These are phyloP conservation scores for Pseudogymnoascus sp. DNA, from an alignment of 2,329 filamentous ascomycete genomes.

Conservation along the genomic window DNA sequence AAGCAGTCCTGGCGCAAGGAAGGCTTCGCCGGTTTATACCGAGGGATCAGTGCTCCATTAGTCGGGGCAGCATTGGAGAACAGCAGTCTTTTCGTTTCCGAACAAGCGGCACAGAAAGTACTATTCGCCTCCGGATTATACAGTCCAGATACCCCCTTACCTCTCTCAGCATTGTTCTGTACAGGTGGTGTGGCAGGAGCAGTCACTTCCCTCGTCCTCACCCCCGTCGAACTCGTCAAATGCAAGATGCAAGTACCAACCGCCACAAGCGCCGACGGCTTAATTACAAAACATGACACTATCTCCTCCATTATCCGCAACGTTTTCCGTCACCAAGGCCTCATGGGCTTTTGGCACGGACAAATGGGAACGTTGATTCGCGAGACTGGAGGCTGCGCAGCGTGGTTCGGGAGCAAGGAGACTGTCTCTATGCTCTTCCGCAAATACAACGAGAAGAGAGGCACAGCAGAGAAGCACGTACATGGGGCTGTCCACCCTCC, in stretches of 20 bases:
- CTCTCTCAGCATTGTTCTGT: constrained; percentile 66
- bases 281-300: constrained; percentile 43
- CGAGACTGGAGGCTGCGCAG: constrained; percentile 85
- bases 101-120: constrained; percentile 63
- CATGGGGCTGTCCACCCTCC: constrained; percentile 32
- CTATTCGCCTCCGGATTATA: constrained; percentile 48
- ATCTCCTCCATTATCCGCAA: constrained; percentile 67
- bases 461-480: background rate
- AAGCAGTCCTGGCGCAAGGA: constrained; percentile 73
- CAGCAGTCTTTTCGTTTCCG: constrained; percentile 88
- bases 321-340: constrained; percentile 74
- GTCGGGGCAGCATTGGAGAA: constrained; percentile 88
- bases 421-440: constrained; percentile 67
- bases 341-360: constrained; percentile 89
- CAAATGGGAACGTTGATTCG: constrained; percentile 89
- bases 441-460: constrained; percentile 39
- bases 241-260: constrained; percentile 88
- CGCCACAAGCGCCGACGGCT: constrained; percentile 33
- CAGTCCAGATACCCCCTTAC: constrained; percentile 51
- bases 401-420: constrained; percentile 93
- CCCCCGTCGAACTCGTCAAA: constrained; percentile 93
- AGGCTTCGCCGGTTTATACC: constrained; percentile 70
- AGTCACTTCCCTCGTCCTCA: constrained; percentile 84
- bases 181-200: constrained; percentile 83
- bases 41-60: constrained; percentile 86